Percentiles rank a stretch among this genome's conserved stretches.
Evolutionary conservation across 805 yeast genomes (phyloP).

Genomic region (Candida boleticola): DNA sequence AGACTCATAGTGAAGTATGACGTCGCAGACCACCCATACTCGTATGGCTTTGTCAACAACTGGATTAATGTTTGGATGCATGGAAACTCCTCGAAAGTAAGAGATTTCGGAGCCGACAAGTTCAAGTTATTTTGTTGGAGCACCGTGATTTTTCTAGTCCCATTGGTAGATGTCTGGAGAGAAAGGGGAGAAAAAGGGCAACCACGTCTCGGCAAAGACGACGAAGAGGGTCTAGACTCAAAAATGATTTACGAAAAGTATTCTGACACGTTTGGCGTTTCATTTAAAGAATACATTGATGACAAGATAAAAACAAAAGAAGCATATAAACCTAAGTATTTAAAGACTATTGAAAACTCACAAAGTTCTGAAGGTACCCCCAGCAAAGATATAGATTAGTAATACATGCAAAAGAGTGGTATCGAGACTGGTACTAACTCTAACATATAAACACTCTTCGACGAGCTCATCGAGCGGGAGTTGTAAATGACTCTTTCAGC

Average conservation of each 20-base stretch:
- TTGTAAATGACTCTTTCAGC: too few relatives aligned
- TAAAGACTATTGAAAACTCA: background rate
- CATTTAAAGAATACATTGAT: slow-evolving; percentile 7
- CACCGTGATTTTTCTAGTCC: background rate
- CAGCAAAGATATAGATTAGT: background rate
- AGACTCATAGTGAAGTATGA: background rate
- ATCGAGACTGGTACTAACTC: too few relatives aligned
- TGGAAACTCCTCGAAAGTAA: slow-evolving; percentile 15
- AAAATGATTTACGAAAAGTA: slow-evolving; percentile 4
- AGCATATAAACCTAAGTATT: slow-evolving; percentile 10
- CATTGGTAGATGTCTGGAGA: background rate
- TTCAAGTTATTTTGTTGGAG: background rate
- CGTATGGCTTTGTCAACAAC: slow-evolving; percentile 37
- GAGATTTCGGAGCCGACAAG: background rate
- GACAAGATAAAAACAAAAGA: slow-evolving; percentile 9
- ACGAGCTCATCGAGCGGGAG: too few relatives aligned
- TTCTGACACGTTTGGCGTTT: slow-evolving; percentile 7
- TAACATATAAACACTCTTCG: too few relatives aligned
- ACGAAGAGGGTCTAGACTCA: background rate
- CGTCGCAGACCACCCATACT: slow-evolving; percentile 30
- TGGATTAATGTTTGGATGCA: slow-evolving; percentile 31
- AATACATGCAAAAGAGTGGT: too few relatives aligned
- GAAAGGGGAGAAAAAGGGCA: background rate
- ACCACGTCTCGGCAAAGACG: background rate
- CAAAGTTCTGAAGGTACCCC: background rate